Conservation (phyloP, 345 rosid genomes). For the Microthlaspi erraticum region DNA sequence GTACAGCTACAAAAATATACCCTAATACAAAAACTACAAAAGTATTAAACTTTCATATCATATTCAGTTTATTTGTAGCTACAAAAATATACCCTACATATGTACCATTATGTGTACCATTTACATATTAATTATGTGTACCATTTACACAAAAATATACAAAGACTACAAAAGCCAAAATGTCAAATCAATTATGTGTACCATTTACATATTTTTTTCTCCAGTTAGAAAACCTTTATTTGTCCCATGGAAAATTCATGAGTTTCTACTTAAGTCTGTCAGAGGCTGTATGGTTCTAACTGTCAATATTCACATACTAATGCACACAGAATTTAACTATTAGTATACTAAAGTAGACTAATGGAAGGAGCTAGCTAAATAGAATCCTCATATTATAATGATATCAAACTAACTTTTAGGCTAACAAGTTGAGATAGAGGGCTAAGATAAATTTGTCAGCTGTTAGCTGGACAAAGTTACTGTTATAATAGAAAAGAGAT, state of each 20-base stretch:
- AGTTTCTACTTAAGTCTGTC: conserved; percentile 15
- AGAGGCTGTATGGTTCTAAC: conserved; percentile 16
- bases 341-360: neutral
- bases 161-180: conserved; percentile 9
- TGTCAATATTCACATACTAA: neutral
- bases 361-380: neutral
- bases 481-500: conserved; percentile 8
- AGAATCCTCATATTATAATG: neutral
- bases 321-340: neutral
- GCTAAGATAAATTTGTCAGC: conserved; percentile 21
- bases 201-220: neutral
- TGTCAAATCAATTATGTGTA: conserved; percentile 10
- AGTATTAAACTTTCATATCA: no score
- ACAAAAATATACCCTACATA: no score
- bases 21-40: neutral
- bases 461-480: conserved; percentile 23
- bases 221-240: neutral
- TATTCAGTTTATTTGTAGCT: no score
- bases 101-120: no score
- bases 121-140: no score
- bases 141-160: no score
- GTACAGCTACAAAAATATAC: neutral
- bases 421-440: conserved; percentile 16
- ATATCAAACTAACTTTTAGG: neutral
- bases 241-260: conserved; percentile 1